Percentiles rank a stretch among this genome's conserved stretches.
These are phyloP conservation scores for Epichloe aotearoae DNA, from an alignment of 2,329 filamentous ascomycete genomes.

Conservation along the genomic window DNA sequence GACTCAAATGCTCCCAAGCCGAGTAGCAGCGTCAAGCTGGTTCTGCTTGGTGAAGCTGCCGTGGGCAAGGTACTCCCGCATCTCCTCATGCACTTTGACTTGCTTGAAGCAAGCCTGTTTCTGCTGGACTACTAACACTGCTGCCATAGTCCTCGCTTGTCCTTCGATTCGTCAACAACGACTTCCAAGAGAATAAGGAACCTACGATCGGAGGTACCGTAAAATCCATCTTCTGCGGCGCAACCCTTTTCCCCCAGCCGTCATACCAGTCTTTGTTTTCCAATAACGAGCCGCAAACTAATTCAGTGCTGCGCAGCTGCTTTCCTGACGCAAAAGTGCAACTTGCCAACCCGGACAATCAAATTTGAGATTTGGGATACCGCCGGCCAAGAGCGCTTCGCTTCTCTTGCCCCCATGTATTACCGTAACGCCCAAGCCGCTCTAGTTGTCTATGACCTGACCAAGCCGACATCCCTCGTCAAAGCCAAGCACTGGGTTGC, in stretches of 20 bases:
- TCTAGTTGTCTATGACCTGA: constrained; percentile 96
- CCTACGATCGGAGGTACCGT: constrained; percentile 88
- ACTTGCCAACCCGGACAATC: constrained; percentile 81
- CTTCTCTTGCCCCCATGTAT: constrained; percentile 96
- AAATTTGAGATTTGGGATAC: constrained; percentile 98
- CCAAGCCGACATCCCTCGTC: constrained; percentile 84
- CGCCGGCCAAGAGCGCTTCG: constrained; percentile 93
- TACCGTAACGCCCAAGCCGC: constrained; percentile 97
- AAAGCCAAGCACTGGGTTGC: constrained; percentile 99
- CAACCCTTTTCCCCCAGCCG: neutral
- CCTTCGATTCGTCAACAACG: constrained; percentile 96
- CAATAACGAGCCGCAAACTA: neutral
- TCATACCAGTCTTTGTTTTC: neutral
- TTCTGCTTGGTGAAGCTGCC: constrained; percentile 90
- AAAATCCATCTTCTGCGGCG: constrained; percentile 2
- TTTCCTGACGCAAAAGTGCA: constrained; percentile 98
- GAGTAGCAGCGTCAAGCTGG: constrained; percentile 98
- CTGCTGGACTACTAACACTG: constrained; percentile 14
- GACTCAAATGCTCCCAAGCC: constrained; percentile 66
- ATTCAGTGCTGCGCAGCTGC: constrained; percentile 47
- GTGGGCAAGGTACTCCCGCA: constrained; percentile 75
- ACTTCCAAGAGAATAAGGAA: constrained; percentile 99
- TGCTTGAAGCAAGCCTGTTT: neutral
- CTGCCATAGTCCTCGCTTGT: constrained; percentile 74
- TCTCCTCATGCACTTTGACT: neutral